Base-by-base conservation (phyloP, 176 grass and related monocot species). In the Carex scoparia region DNA sequence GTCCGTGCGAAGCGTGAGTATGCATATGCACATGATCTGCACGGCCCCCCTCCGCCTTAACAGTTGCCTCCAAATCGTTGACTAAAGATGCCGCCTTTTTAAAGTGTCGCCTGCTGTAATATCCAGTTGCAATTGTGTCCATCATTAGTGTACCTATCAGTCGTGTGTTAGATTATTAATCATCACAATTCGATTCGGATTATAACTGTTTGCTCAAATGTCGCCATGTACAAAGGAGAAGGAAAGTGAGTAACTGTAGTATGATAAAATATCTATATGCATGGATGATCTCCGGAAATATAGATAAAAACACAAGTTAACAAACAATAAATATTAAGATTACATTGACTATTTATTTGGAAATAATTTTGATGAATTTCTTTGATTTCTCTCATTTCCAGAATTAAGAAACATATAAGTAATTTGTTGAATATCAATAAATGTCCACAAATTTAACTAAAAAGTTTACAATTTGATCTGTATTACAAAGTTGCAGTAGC, bases 121-220 rank as follows among this genome's bases (percentile, higher is more conserved):
- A 97, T 1, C 92, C 86, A 7, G 94, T 97, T 82, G 94, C 92
- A 33, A 90, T 13, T 1, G 94, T 90, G 73, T 97, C 92, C 33
- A 92, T 33, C 37, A 91, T 60, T 48, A 97, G 83, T 2, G 94
- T 94, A 33, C 53, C 81, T 82, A 44, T 62, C 2, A 65, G 0
- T 12, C 4, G 12, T 65, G 7, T 65, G 14, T 5, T 2, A 81
- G 61, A 46, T 61, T 4, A 80, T 27, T 30, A 30, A 78, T 58
- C n/a, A n/a, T 5, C 13, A 38, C 4, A 14, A 69, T 69, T 15
- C 23, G 23, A 23, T 23, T 65, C 27, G 0, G 13, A 69, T 38
- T 68, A 68, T 68, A 12, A 14, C 13, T 38, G 31, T 67, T 35
- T 38, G 65, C 1, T 68, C 12, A 68, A 67, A 33, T 68, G 65